A percentile compares a stretch with the other conserved stretches of the same genome.
These are phyloP conservation scores for Diaporthe nobilis DNA, from an alignment of 2,329 filamentous ascomycete genomes.

Conservation along the genomic window DNA sequence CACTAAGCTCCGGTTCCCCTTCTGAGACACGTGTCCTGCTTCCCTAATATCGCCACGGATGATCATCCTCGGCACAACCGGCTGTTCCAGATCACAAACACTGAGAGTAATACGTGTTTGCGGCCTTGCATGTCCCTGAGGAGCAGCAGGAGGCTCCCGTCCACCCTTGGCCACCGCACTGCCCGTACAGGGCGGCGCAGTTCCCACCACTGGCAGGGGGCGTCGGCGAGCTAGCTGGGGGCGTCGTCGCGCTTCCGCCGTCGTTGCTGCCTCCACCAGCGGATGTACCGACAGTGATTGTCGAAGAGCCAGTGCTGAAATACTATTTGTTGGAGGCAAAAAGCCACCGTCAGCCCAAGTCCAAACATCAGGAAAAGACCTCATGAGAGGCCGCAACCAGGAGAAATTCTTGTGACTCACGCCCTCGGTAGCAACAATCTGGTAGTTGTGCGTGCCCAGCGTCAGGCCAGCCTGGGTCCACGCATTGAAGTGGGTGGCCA, in stretches of 20 bases:
- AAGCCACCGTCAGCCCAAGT: conserved; percentile 11
- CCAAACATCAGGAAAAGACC: background rate
- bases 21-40: background rate
- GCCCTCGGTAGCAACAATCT: conserved; percentile 68
- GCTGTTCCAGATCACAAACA: background rate
- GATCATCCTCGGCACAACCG: background rate
- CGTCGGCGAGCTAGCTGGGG: conserved; percentile 4
- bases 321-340: conserved; percentile 46
- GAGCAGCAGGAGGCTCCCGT: conserved; percentile 52
- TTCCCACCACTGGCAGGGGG: conserved; percentile 34
- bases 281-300: conserved; percentile 38
- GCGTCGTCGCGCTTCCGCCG: conserved; percentile 31
- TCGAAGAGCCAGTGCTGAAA: conserved; percentile 32
- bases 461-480: conserved; percentile 62
- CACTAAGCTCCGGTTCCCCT: background rate
- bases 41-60: background rate
- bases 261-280: conserved; percentile 36
- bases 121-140: conserved; percentile 50
- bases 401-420: background rate
- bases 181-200: conserved; percentile 50
- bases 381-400: background rate
- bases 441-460: conserved; percentile 65
- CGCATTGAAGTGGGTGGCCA: conserved; percentile 66
- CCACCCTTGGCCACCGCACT: conserved; percentile 53
- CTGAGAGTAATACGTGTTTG: conserved; percentile 44